These are phyloP conservation scores for Exophiala oligosperma DNA, from an alignment of 2,329 filamentous ascomycete species.

Conservation along the genomic window DNA sequence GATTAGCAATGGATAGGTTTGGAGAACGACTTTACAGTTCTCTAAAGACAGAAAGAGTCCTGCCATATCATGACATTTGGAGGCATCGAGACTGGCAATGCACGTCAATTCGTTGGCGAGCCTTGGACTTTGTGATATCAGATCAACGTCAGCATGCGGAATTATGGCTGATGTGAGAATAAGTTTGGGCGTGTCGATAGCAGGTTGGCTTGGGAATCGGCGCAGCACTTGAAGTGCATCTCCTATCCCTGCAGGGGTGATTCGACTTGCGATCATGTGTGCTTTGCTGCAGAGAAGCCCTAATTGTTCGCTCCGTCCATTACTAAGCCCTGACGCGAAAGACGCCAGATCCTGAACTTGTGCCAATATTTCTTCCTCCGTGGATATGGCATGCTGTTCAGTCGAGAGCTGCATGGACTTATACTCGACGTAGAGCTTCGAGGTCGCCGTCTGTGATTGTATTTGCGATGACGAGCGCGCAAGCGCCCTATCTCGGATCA, in stretches of 20 bases:
- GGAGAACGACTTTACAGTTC: conserved; percentile 41
- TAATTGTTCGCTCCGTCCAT: conserved; percentile 3
- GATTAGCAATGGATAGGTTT: conserved; percentile 41
- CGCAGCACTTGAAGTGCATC: conserved; percentile 1
- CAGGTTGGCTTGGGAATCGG: background rate
- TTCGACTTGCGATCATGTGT: conserved; percentile 6
- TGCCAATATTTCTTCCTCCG: background rate
- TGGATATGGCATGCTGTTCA: background rate
- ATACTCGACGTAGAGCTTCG: conserved; percentile 2
- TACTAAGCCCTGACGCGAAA: background rate
- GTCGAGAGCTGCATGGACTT: conserved; percentile 1
- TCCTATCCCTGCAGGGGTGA: conserved; percentile 1
- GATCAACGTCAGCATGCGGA: conserved; percentile 2
- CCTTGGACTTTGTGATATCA: conserved; percentile 5
- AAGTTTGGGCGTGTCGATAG: conserved; percentile 1
- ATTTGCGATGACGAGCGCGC: background rate
- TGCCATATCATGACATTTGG: background rate
- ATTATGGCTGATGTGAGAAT: conserved; percentile 9
- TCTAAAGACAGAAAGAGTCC: conserved; percentile 37
- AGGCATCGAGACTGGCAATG: conserved; percentile 38
- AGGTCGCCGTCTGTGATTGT: background rate
- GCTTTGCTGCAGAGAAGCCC: conserved; percentile 6
- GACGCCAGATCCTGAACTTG: conserved; percentile 9
- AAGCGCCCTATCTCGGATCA: conserved; percentile 1
- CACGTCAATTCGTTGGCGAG: conserved; percentile 27